phyloP scores from a whole-genome alignment of 352 stramenopile genomes.

The Phytophthora vignae region DNA sequence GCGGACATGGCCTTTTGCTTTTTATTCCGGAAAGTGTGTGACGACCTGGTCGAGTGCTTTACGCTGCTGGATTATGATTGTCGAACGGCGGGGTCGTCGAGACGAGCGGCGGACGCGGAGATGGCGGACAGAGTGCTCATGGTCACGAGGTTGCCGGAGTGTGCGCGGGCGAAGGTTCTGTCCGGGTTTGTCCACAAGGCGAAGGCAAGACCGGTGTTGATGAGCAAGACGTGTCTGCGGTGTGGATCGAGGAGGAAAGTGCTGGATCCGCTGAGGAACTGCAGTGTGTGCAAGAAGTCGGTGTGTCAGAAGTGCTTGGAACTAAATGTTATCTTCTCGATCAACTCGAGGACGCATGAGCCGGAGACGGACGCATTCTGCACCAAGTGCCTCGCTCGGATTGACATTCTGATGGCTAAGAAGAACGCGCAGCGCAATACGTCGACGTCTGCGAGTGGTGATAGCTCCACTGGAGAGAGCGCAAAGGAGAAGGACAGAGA shows the following conservation, averaged over 20 bases:
- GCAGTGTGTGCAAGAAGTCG: conserved; percentile 59
- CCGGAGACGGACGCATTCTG: conserved; percentile 54
- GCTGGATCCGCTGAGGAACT: conserved; percentile 43
- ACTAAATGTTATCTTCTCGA: conserved; percentile 40
- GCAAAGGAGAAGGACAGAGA: conserved; percentile 27
- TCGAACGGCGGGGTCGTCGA: conserved; percentile 21
- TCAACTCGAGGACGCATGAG: conserved; percentile 41
- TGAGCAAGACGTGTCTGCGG: conserved; percentile 56
- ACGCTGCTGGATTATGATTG: conserved; percentile 57
- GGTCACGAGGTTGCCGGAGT: conserved; percentile 39
- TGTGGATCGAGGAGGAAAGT: conserved; percentile 43
- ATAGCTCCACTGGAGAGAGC: conserved; percentile 29
- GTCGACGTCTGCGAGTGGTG: conserved; percentile 17
- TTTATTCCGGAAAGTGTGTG: conserved; percentile 56
- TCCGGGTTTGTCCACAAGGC: conserved; percentile 49
- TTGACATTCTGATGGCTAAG: conserved; percentile 32
- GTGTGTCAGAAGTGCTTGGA: conserved; percentile 50
- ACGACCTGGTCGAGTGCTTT: conserved; percentile 67
- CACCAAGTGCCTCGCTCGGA: conserved; percentile 46
- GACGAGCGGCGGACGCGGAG: conserved; percentile 44
- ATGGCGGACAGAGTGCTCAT: conserved; percentile 54
- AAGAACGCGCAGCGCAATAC: conserved; percentile 23
- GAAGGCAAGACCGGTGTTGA: conserved; percentile 36
- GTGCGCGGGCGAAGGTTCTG: conserved; percentile 51
- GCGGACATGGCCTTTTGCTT: conserved; percentile 58